phyloP scores from a whole-genome alignment of 2,329 filamentous ascomycete genomes.

The Dryadomyces quercivorus region DNA sequence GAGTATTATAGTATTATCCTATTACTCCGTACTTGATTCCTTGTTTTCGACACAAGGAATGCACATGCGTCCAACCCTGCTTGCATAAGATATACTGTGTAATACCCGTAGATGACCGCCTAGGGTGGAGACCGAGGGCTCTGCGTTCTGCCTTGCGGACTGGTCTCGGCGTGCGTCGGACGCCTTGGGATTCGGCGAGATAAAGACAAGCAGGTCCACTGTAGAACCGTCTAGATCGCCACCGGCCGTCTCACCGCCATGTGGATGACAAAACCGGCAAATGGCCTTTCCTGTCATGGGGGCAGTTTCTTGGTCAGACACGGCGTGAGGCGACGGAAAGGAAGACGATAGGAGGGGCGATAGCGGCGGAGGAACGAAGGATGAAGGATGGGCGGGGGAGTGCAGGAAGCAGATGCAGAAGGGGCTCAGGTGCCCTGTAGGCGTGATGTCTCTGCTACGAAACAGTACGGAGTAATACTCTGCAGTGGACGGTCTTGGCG shows the following conservation, averaged over 20 bases:
- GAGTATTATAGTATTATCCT: too few relatives aligned
- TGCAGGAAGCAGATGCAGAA: too few relatives aligned
- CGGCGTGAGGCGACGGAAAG: too few relatives aligned
- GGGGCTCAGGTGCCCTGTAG: too few relatives aligned
- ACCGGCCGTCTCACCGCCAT: neutral
- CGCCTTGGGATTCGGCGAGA: neutral
- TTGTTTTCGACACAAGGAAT: too few relatives aligned
- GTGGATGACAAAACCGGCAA: neutral
- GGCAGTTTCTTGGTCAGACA: neutral
- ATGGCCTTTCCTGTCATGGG: neutral
- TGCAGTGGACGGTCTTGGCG: neutral
- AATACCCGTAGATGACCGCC: too few relatives aligned
- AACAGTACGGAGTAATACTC: neutral
- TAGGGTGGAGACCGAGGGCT: neutral
- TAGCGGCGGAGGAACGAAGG: too few relatives aligned
- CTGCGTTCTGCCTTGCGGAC: neutral
- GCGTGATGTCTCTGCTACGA: neutral
- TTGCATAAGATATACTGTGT: too few relatives aligned
- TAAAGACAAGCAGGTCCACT: neutral
- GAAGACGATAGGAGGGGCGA: too few relatives aligned
- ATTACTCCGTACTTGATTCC: too few relatives aligned
- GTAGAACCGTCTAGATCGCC: neutral
- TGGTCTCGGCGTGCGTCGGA: neutral
- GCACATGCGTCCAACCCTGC: too few relatives aligned
- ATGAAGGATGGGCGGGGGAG: too few relatives aligned